Percentiles rank a stretch among this genome's conserved stretches.
Evolutionary conservation across 2,329 filamentous ascomycete genomes (phyloP).

Genomic region (Teratosphaeriaceae sp.): DNA sequence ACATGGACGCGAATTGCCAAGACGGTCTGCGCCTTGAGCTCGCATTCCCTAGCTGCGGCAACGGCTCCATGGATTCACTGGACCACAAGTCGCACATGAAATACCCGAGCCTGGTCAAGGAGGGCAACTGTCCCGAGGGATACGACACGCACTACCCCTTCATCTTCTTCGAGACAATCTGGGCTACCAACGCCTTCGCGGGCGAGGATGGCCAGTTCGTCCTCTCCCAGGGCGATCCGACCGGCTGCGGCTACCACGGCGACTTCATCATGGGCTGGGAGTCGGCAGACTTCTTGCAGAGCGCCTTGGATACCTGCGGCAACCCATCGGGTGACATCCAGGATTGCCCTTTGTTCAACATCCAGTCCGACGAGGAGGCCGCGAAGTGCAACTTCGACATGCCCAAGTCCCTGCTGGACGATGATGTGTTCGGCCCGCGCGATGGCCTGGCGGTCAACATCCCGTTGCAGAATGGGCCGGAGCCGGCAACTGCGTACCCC

Average conservation of each 20-base stretch:
- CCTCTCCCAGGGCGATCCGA: constrained; percentile 69
- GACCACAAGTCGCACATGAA: constrained; percentile 63
- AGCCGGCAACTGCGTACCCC: constrained; percentile 32
- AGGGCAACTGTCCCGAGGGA: constrained; percentile 65
- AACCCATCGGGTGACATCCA: constrained; percentile 59
- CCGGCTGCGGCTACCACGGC: constrained; percentile 65
- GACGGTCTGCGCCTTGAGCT: constrained; percentile 77
- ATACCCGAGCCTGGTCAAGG: constrained; percentile 70
- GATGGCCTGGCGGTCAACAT: constrained; percentile 60
- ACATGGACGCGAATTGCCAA: constrained; percentile 72
- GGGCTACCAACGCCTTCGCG: constrained; percentile 61
- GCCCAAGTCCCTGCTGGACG: constrained; percentile 49
- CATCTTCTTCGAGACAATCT: constrained; percentile 83
- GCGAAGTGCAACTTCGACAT: constrained; percentile 56
- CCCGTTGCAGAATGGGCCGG: constrained; percentile 41
- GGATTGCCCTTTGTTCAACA: constrained; percentile 69
- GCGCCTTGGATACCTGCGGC: constrained; percentile 70
- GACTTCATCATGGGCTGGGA: constrained; percentile 82
- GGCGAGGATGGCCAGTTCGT: constrained; percentile 63
- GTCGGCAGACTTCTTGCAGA: constrained; percentile 54
- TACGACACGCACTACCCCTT: constrained; percentile 64
- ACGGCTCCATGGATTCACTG: constrained; percentile 53
- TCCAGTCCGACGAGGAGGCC: constrained; percentile 54
- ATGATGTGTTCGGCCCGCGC: constrained; percentile 54
- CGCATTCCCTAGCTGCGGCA: constrained; percentile 88